Base-by-base conservation (phyloP, 495 filamentous ascomycete species). In the Penicillium longicatenatum region DNA sequence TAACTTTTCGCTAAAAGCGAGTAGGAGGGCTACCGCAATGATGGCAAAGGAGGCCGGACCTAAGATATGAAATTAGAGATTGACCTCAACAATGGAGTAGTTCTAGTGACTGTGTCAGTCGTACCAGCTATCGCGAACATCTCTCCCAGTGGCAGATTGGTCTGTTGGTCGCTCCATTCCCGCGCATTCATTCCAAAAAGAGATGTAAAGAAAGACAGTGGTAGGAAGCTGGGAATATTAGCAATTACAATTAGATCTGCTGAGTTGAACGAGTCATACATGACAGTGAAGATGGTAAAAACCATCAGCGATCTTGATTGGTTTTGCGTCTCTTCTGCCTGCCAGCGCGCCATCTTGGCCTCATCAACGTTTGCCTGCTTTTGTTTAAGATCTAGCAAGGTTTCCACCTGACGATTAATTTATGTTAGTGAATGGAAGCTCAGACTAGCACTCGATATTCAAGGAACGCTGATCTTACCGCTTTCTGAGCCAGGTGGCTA, bases 341-440 rank as follows among this genome's bases (percentile, higher is more conserved):
- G 83, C 57, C 84, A 72, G 2, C 86, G 76, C 2, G 86, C 84
- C 68, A 85, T 80, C 39, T 84, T 83, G 7, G 85, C 82, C 56
- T 89, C 86, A 61, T 87, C 84, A 2, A 88, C 83, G 58, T 88
- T 86, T 2, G 85, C 85, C 57, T 89, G 86, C 29, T 86, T 85
- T 54, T 88, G 85, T 47, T 85, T 85, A 69, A 89, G 83, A 65
- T 88, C 84, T 9, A 88, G 78, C 11, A 88, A 77, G 35, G 86
- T 86, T 57, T 87, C 83, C 52, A 84, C 87, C 79, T 86, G 54
- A 1, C 44, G 17, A 41, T 63, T 37, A 59, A 37, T 22, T 6
- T 0, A 41, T 39, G 30, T 37, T 4, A 35, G 39, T 9, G 8
- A 22, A 16, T 9, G 1, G 10, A 1, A 43, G 4, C 16, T 39